Evolutionary conservation across 768 basidiomycete species (phyloP).

Genomic region (Psilocybe cubensis): DNA sequence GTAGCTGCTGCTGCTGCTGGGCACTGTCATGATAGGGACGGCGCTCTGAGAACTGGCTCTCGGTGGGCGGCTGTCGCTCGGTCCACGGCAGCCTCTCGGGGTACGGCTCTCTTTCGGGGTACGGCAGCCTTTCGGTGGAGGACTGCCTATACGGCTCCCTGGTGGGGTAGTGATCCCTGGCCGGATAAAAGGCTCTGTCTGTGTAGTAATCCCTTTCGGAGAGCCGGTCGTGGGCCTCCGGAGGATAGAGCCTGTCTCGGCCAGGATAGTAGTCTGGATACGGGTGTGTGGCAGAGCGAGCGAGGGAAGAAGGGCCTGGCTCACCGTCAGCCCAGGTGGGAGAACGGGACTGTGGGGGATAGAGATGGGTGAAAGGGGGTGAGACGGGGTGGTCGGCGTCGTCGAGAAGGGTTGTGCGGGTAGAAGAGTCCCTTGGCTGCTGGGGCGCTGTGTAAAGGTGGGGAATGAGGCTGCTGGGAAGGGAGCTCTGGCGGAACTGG

Average conservation of each 20-base stretch:
- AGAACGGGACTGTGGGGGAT: constrained; percentile 25
- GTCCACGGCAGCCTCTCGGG: background rate
- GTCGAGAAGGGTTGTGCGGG: constrained; percentile 26
- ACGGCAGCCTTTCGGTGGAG: background rate
- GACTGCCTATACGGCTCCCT: background rate
- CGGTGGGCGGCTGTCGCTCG: background rate
- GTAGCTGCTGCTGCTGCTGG: background rate
- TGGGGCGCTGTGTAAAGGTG: constrained; percentile 46
- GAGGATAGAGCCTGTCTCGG: too few species aligned
- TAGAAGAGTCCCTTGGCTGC: constrained; percentile 28
- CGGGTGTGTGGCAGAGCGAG: constrained; percentile 15
- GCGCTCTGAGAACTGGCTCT: background rate
- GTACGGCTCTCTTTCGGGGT: background rate
- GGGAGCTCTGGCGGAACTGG: constrained; percentile 48
- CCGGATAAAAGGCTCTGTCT: background rate
- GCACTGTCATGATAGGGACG: background rate
- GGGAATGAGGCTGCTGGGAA: constrained; percentile 55
- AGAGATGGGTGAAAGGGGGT: constrained; percentile 1
- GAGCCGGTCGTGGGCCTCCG: too few species aligned
- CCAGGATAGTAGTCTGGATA: constrained; percentile 7
- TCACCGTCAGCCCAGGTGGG: constrained; percentile 46
- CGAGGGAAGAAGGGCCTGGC: constrained; percentile 44
- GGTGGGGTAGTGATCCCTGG: background rate
- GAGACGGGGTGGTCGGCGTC: background rate
- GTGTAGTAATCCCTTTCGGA: background rate